Conservation (phyloP, 805 yeast genomes). For the Teunomyces barrocoloradensis region DNA sequence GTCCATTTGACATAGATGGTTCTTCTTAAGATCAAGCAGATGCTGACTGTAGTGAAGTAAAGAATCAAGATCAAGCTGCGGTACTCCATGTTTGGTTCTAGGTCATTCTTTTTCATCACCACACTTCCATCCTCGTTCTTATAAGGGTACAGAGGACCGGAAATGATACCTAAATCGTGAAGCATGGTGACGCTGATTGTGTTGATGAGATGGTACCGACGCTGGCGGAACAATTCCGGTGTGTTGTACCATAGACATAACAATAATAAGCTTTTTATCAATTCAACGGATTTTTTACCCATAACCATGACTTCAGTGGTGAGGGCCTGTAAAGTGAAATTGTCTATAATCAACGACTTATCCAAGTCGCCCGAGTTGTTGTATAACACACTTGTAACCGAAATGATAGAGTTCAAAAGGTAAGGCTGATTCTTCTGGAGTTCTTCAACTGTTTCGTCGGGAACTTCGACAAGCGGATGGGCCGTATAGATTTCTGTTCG, state of each 20-base stretch:
- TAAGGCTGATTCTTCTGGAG: slow-evolving; percentile 55
- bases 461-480: slow-evolving; percentile 60
- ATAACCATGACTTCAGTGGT: slow-evolving; percentile 60
- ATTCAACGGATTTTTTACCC: slow-evolving; percentile 69
- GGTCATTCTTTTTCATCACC: slow-evolving; percentile 1
- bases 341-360: slow-evolving; percentile 48
- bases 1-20: slow-evolving; percentile 63
- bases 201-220: slow-evolving; percentile 71
- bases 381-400: slow-evolving; percentile 51
- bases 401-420: slow-evolving; percentile 62
- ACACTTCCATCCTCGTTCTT: slow-evolving; percentile 12
- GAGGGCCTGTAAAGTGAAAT: slow-evolving; percentile 49
- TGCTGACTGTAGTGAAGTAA: slow-evolving; percentile 61
- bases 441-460: slow-evolving; percentile 43
- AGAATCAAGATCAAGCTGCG: slow-evolving; percentile 54
- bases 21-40: slow-evolving; percentile 64
- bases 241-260: slow-evolving; percentile 79
- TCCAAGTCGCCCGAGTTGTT: slow-evolving; percentile 33
- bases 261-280: slow-evolving; percentile 59
- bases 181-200: slow-evolving; percentile 64
- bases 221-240: slow-evolving; percentile 76
- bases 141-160: slow-evolving; percentile 35
- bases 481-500: slow-evolving; percentile 41
- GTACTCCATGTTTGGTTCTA: slow-evolving; percentile 37
- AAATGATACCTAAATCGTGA: slow-evolving; percentile 73